Evolutionary conservation across 306 rosid species (phyloP), one percentile per base, ranked within the genome.

Genomic region (Acacia acuminata): DNA sequence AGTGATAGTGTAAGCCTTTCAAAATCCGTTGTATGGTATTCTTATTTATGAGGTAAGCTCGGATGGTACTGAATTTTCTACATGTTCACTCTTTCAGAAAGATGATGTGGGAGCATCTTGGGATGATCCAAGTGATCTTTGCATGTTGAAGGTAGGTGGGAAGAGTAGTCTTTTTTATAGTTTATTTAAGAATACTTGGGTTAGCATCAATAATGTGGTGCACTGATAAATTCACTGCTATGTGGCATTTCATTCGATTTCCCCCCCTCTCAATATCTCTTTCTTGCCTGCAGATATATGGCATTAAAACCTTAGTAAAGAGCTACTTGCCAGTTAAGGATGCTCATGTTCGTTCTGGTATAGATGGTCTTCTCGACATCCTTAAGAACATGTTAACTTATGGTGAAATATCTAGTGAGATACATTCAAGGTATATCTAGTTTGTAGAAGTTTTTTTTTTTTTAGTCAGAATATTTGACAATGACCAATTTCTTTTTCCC

Each of bases 271-370:
- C 3, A 63, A 2, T 55, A 13, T 47, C 81, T 42, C 48, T 27
- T 78, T 60, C 38, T 77, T 66, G 19, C 81, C 53, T 81, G 80
- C 90, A 96, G 99, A 94, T 94, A 87, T 94, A 80, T 73, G 97
- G 97, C 80, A 89, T 96, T 56, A 96, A 96, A 88, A 91, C 97
- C 75, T 86, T 96, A 85, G 97, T 94, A 60, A 94, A 94, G 68
- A 94, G 99, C 90, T 96, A 91, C 86, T 77, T 94, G 88, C 94
- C 99, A 32, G 94, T 90, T 77, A 96, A 96, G 89, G 99, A 96
- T 92, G 98, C 98, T 64, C 96, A 90, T 80, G 90, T 87, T 82
- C 98, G 94, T 83, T 84, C 87, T 69, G 86, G 87, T 83, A 88
- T 96, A 75, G 88, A 88, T 71, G 84, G 78, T 76, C 92, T 96